phyloP scores from a whole-genome alignment of 2,329 filamentous ascomycete species.

The Cladorrhinum sp. region DNA sequence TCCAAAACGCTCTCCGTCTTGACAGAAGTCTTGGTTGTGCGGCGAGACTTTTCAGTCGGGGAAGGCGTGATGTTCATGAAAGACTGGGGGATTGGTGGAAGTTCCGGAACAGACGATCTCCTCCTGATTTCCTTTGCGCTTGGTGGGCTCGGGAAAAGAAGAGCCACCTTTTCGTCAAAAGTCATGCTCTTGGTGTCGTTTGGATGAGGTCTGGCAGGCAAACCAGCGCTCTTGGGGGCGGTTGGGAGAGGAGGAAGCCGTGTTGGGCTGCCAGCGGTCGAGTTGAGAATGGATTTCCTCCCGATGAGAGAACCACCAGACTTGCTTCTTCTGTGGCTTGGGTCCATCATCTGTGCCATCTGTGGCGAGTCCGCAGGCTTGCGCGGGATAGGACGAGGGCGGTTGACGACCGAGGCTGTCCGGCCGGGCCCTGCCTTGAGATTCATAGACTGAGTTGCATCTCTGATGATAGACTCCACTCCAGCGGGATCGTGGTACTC shows the following conservation, averaged over 20 bases:
- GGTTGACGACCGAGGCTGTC: constrained; percentile 46
- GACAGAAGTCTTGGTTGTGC: constrained; percentile 37
- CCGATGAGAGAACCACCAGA: constrained; percentile 47
- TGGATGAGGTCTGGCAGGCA: constrained; percentile 40
- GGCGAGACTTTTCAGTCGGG: constrained; percentile 31
- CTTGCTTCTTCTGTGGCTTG: constrained; percentile 46
- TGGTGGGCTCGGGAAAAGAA: constrained; percentile 45
- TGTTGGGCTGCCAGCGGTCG: constrained; percentile 44
- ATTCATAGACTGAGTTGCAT: constrained; percentile 29
- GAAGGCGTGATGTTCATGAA: constrained; percentile 30
- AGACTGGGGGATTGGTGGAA: constrained; percentile 39
- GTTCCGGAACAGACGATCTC: constrained; percentile 42
- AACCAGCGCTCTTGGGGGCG: constrained; percentile 42
- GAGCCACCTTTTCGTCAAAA: constrained; percentile 54
- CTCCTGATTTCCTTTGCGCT: constrained; percentile 29
- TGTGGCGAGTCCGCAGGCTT: constrained; percentile 44
- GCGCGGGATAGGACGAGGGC: constrained; percentile 55
- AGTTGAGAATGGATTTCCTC: constrained; percentile 45
- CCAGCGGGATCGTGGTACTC: constrained; percentile 51
- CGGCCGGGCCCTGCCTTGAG: constrained; percentile 25
- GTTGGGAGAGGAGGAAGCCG: constrained; percentile 52
- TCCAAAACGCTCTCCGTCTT: constrained; percentile 42
- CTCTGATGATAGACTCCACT: constrained; percentile 49
- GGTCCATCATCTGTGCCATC: constrained; percentile 28
- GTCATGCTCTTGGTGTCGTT: constrained; percentile 58